phyloP scores from a whole-genome alignment of 2,329 filamentous ascomycete species.

The Setomelanomma holmii region DNA sequence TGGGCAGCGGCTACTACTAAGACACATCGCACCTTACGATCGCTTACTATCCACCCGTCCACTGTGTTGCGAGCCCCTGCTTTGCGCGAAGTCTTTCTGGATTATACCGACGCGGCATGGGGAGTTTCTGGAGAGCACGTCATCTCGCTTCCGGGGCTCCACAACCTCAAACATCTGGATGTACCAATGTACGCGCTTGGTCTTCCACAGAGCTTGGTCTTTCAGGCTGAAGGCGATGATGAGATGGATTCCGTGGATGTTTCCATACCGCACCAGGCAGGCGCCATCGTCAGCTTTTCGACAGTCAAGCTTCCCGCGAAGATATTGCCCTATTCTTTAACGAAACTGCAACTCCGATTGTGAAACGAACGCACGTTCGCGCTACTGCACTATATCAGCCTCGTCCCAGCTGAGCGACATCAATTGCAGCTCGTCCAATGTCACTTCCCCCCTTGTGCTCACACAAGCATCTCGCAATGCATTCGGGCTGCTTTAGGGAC shows the following conservation, averaged over 20 bases:
- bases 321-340: slow-evolving; percentile 7
- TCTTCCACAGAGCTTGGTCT: slow-evolving; percentile 7
- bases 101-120: slow-evolving; percentile 7
- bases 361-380: slow-evolving; percentile 16
- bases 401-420: not conserved
- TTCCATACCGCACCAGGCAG: too few relatives aligned
- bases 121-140: slow-evolving; percentile 19
- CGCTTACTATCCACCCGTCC: slow-evolving; percentile 16
- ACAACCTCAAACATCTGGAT: slow-evolving; percentile 12
- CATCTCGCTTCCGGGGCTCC: slow-evolving; percentile 13
- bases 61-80: slow-evolving; percentile 13
- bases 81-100: slow-evolving; percentile 12
- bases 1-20: slow-evolving; percentile 7
- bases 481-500: slow-evolving; percentile 2
- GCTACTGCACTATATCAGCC: slow-evolving; percentile 12
- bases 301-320: too few relatives aligned
- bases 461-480: slow-evolving; percentile 15
- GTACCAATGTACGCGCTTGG: slow-evolving; percentile 14
- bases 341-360: slow-evolving; percentile 9
- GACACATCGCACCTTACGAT: slow-evolving; percentile 12
- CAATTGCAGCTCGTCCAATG: slow-evolving; percentile 19
- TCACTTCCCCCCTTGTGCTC: slow-evolving; percentile 12
- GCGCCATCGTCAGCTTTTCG: too few relatives aligned
- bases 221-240: not conserved
- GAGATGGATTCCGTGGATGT: too few relatives aligned